Conservation (phyloP, 768 basidiomycete species). For the Hericium coralloides region DNA sequence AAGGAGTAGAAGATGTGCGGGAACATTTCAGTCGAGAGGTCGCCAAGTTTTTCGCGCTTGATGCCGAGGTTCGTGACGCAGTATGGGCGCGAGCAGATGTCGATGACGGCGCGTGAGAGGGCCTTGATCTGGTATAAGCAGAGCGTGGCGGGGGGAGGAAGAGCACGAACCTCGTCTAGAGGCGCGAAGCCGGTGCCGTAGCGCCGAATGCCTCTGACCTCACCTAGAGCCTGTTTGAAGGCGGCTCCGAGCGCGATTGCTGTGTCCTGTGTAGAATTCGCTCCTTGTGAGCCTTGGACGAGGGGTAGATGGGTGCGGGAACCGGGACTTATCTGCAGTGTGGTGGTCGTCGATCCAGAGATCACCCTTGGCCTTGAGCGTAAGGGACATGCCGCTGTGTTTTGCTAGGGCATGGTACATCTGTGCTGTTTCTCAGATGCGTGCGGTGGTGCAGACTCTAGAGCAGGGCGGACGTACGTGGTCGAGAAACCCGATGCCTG, state of each 20-base stretch:
- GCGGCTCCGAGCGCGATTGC: conserved; percentile 83
- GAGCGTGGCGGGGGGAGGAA: neutral
- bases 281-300: neutral
- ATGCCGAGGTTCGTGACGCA: conserved; percentile 88
- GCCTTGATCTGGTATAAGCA: conserved; percentile 43
- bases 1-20: conserved; percentile 97
- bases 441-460: neutral
- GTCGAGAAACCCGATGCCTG: conserved; percentile 98
- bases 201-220: conserved; percentile 86
- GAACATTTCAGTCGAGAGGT: conserved; percentile 95
- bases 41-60: conserved; percentile 87
- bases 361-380: conserved; percentile 89
- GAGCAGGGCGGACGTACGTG: conserved; percentile 51
- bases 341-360: conserved; percentile 98
- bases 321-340: conserved; percentile 78
- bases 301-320: conserved; percentile 6
- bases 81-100: conserved; percentile 95
- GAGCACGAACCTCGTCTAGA: conserved; percentile 73
- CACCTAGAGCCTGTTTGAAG: conserved; percentile 92
- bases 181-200: conserved; percentile 98
- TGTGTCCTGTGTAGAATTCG: conserved; percentile 59
- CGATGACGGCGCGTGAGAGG: conserved; percentile 90
- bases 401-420: conserved; percentile 98
- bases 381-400: conserved; percentile 89
- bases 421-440: conserved; percentile 30